phyloP scores from a whole-genome alignment of 306 rosid species.

The Trifolium fragiferum region DNA sequence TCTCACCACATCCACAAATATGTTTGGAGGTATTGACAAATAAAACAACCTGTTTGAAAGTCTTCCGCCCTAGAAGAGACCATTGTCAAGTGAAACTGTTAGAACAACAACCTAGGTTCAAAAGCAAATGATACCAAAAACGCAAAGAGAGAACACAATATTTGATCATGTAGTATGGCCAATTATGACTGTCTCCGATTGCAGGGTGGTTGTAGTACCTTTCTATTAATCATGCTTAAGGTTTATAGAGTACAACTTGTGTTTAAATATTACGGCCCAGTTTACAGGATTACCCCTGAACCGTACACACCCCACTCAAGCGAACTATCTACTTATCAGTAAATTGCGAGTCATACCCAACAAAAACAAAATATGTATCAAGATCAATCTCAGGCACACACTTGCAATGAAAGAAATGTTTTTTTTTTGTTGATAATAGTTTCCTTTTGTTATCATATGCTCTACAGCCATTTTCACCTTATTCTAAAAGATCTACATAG shows the following conservation, averaged over 20 bases:
- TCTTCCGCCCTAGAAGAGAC: slow-evolving; percentile 70
- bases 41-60: slow-evolving; percentile 82
- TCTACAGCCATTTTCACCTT: slow-evolving; percentile 27
- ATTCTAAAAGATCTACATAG: slow-evolving; percentile 10
- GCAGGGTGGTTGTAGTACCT: not conserved
- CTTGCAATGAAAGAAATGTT: slow-evolving; percentile 17
- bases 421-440: slow-evolving; percentile 12
- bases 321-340: not conserved
- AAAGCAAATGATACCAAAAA: not conserved
- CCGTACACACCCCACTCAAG: not conserved
- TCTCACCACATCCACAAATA: slow-evolving; percentile 85
- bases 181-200: not conserved
- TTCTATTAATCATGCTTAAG: not conserved
- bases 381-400: slow-evolving; percentile 19
- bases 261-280: not conserved
- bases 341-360: not conserved
- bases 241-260: not conserved
- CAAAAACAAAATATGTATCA: slow-evolving; percentile 31
- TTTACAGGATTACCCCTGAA: not conserved
- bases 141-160: not conserved
- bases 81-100: slow-evolving; percentile 12
- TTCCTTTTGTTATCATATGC: slow-evolving; percentile 11
- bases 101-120: not conserved
- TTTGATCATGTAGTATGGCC: not conserved
- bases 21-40: slow-evolving; percentile 90